Conservation (phyloP, 176 grass and related monocot species). For the Musa schizocarpa region DNA sequence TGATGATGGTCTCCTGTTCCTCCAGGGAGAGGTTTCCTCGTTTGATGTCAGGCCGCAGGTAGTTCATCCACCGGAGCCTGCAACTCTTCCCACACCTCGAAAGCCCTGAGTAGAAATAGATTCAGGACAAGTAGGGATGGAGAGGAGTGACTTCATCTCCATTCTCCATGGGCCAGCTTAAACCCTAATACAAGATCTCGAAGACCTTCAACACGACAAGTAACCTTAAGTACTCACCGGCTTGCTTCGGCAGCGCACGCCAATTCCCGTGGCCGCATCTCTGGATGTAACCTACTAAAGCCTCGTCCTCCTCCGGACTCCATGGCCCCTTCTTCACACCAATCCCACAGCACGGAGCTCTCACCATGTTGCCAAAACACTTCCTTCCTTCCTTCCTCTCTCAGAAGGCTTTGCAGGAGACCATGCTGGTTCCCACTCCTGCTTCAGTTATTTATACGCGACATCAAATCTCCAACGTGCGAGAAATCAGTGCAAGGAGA, state of each 20-base stretch:
- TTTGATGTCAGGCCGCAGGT: conserved; percentile 11
- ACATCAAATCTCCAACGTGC: too few species aligned
- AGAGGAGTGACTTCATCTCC: not conserved
- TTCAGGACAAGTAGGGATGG: not conserved
- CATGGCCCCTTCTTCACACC: conserved; percentile 13
- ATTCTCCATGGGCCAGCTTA: not conserved
- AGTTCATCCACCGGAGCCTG: conserved; percentile 16
- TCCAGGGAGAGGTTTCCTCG: not conserved
- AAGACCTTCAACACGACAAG: too few species aligned
- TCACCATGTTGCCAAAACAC: not conserved
- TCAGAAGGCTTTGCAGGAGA: not conserved
- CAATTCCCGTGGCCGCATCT: conserved; percentile 6
- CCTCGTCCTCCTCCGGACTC: not conserved
- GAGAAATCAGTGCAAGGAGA: too few species aligned
- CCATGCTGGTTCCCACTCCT: too few species aligned
- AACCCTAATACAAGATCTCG: too few species aligned
- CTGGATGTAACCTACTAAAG: not conserved
- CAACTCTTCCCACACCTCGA: conserved; percentile 14
- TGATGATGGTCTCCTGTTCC: conserved; percentile 8
- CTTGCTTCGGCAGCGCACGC: not conserved
- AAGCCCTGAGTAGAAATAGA: not conserved
- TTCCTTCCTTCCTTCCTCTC: not conserved
- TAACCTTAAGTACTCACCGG: not conserved
- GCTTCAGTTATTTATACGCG: too few species aligned
- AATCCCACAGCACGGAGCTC: conserved; percentile 4